Conservation (phyloP, 176 grass and related monocot genomes). For the Paspalum notatum region DNA sequence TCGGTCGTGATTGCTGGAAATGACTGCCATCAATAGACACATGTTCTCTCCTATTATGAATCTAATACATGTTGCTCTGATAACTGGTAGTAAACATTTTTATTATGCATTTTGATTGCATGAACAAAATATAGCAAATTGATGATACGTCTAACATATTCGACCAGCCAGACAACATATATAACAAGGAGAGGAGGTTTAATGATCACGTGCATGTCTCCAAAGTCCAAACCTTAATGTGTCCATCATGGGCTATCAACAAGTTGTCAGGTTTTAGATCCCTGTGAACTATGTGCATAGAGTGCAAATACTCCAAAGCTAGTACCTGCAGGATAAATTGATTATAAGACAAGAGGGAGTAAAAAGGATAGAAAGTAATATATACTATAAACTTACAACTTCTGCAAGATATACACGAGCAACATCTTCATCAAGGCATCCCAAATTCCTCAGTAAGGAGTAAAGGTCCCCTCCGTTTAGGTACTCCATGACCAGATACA, state of each 20-base stretch:
- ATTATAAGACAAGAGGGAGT: constrained; percentile 20
- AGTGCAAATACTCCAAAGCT: constrained; percentile 99
- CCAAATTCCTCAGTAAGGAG: constrained; percentile 95
- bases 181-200: constrained; percentile 18
- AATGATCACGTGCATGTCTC: constrained; percentile 22
- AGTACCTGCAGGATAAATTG: constrained; percentile 67
- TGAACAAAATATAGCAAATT: constrained; percentile 4
- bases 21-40: constrained; percentile 18
- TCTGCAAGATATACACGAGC: constrained; percentile 98
- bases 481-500: constrained; percentile 99
- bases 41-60: constrained; percentile 25
- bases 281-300: constrained; percentile 92
- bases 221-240: constrained; percentile 92
- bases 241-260: constrained; percentile 98
- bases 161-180: constrained; percentile 16
- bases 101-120: constrained; percentile 22
- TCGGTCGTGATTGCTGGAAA: constrained; percentile 13
- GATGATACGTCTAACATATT: constrained; percentile 29
- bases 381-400: constrained; percentile 78
- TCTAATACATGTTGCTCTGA: background rate
- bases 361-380: constrained; percentile 25
- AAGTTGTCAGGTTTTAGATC: constrained; percentile 99
- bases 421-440: constrained; percentile 96
- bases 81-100: background rate
- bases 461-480: constrained; percentile 97